A percentile compares a stretch with the other conserved stretches of the same genome.
phyloP scores from a whole-genome alignment of 2,329 filamentous ascomycete species.

The Paracamarosporium sp. region DNA sequence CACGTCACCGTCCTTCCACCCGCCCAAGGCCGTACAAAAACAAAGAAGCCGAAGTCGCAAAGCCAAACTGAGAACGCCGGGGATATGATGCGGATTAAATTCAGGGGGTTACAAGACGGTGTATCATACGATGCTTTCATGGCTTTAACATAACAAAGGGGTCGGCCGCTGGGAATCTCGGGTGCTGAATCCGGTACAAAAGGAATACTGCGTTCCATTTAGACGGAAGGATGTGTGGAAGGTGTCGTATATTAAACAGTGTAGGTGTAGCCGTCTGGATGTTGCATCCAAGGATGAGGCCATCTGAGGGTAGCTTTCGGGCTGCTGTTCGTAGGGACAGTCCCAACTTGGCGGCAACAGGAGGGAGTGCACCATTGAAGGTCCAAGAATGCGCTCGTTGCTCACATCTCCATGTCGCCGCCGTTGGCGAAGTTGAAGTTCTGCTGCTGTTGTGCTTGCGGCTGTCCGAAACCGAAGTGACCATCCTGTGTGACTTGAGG shows the following conservation, averaged over 20 bases:
- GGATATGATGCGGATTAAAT: conserved; percentile 50
- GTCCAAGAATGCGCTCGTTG: conserved; percentile 9
- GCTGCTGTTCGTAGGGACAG: conserved; percentile 1
- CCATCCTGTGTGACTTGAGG: conserved; percentile 75
- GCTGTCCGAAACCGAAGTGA: conserved; percentile 79
- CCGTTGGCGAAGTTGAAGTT: conserved; percentile 94
- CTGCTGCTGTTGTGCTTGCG: conserved; percentile 65
- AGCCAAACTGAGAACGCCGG: conserved; percentile 43
- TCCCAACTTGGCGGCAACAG: conserved; percentile 3
- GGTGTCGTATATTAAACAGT: conserved; percentile 34
- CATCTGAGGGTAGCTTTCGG: conserved; percentile 16
- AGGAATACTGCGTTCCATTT: conserved; percentile 17
- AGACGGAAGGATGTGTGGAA: conserved; percentile 24
- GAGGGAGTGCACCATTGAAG: conserved; percentile 3
- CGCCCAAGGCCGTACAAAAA: conserved; percentile 27
- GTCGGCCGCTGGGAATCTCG: conserved; percentile 23
- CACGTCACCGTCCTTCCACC: conserved; percentile 26
- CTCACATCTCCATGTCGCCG: conserved; percentile 78
- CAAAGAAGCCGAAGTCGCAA: conserved; percentile 22
- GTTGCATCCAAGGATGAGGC: conserved; percentile 16
- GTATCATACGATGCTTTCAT: conserved; percentile 49
- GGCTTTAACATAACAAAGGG: conserved; percentile 41
- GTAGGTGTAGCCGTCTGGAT: conserved; percentile 23
- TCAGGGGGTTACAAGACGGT: conserved; percentile 50
- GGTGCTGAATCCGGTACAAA: conserved; percentile 10